Evolutionary conservation across 805 yeast genomes (phyloP).

Genomic region (Citeromyces nyonsensis): DNA sequence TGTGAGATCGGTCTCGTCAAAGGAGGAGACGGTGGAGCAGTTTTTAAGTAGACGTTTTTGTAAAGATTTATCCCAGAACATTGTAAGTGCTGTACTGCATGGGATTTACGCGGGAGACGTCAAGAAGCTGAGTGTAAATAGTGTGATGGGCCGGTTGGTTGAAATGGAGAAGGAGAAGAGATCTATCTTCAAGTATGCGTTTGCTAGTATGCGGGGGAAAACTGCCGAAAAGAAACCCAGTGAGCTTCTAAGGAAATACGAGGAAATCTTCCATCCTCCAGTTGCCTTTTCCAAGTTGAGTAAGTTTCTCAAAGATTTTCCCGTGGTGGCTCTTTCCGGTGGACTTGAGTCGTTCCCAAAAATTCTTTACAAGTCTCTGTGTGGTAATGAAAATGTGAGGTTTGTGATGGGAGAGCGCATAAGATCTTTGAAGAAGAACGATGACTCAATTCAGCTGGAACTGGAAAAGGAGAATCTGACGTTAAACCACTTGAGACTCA

Average conservation of each 20-base stretch:
- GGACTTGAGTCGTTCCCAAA: slow-evolving; percentile 44
- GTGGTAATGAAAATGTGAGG: slow-evolving; percentile 21
- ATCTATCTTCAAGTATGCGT: slow-evolving; percentile 27
- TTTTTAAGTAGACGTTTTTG: slow-evolving; percentile 66
- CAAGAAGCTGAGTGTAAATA: slow-evolving; percentile 42
- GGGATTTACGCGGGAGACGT: slow-evolving; percentile 91
- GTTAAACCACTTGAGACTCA: slow-evolving; percentile 33
- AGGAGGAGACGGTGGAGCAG: slow-evolving; percentile 60
- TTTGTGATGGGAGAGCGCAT: slow-evolving; percentile 13
- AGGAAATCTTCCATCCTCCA: slow-evolving; percentile 19
- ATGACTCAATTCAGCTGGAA: slow-evolving; percentile 4
- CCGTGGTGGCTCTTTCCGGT: slow-evolving; percentile 38
- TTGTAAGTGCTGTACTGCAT: slow-evolving; percentile 70
- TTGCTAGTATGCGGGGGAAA: slow-evolving; percentile 7
- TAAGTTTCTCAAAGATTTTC: slow-evolving; percentile 28
- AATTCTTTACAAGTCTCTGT: slow-evolving; percentile 7
- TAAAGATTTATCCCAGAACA: slow-evolving; percentile 30
- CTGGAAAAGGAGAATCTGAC: slow-evolving; percentile 8
- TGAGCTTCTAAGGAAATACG: slow-evolving; percentile 19
- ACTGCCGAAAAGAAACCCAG: slow-evolving; percentile 7
- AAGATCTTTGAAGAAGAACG: slow-evolving; percentile 7
- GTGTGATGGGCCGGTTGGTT: slow-evolving; percentile 39
- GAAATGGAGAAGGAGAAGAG: slow-evolving; percentile 46
- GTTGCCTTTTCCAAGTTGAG: slow-evolving; percentile 21
- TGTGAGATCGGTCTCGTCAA: slow-evolving; percentile 11